Base-by-base conservation (phyloP, 345 rosid genomes). In the Euphorbia tirucalli region DNA sequence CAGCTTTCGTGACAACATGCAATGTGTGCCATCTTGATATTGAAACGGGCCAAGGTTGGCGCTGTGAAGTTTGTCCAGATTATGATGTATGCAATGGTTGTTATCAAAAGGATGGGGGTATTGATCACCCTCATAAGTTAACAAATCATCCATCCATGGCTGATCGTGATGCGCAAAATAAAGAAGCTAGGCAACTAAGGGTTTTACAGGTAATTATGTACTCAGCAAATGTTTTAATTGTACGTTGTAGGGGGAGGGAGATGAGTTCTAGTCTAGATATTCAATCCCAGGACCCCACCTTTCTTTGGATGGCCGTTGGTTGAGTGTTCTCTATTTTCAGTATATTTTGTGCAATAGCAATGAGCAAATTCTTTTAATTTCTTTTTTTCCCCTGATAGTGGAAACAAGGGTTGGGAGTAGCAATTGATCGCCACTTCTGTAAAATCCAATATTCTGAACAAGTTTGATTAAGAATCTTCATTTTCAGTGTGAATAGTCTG, bases 11-110 rank as follows among this genome's bases (percentile, higher is more conserved):
- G 46, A 87, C 89, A 0, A 90, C 97, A n/a, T 95, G 99, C 87
- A 86, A 88, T 66, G 64, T 83, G 66, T 95, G 99, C 65, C 85
- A 81, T 75, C 93, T 88, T 70, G 99, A 95, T 81, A 89, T 95
- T 59, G 98, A 95, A 89, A 84, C 89, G 21, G 99, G 98, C 85
- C 98, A 95, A 81, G 97, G 99, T 72, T 95, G 99, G 98, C 93
- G 92, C 49, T 95, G 99, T 79, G 98, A 95, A 81, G 86, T 90
- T 71, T 95, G 99, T 77, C 97, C 97, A 5, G 97, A 95, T 71
- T 95, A 88, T 82, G 98, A 95, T 82, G 87, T 95, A 43, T 95
- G 99, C 85, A 93, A 90, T 80, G 39, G 81, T 43, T 92, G 99
- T 81, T 91, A 95, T 78, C 85, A 81, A 75, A 93, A 85, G 84